Base-by-base conservation (phyloP, 352 stramenopile genomes). In the Phytophthora syringae region DNA sequence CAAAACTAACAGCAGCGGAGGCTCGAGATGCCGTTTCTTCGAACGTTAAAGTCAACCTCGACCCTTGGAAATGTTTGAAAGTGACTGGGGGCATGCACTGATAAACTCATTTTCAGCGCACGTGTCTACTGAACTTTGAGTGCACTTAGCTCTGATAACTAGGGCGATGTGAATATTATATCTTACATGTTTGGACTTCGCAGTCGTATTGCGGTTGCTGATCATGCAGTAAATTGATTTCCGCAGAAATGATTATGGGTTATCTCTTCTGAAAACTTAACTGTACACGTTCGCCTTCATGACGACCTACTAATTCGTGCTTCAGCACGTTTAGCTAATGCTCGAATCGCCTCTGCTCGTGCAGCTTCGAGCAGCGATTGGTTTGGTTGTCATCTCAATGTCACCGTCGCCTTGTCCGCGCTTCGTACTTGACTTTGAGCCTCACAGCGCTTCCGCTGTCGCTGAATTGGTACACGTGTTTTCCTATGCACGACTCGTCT, bases 61-160 rank as follows among this genome's bases (percentile, higher is more conserved):
- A 52, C 7, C 53, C 40, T 20, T 60, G 53, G 40, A 45, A 36
- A 52, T 60, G 40, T 52, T 60, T 34, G 53, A 60, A 16, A 52
- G 53, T 20, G 53, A 60, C 30, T 60, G 40, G 40, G 53, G 52
- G 21, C 37, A 60, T 13, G 28, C 53, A 3, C 22, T 52, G 28
- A 24, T 52, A 9, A 52, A 52, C 28, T 51, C 53, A 3, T 60
- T 52, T 24, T 60, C 40, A 9, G 52, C 52, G 25, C 52, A 59
- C 40, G 20, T 52, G 15, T 52, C 47, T 18, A 52, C 47, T 25
- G 47, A 52, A n/a, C 18, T 42, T 9, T 37, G 21, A 43, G 1
- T 18, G 45, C 24, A 27, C 45, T 39, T 39, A n/a, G 32, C 32
- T 39, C 12, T 39, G 13, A 39, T n/a, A 24, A n/a, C 12, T 40